A percentile compares a stretch with the other conserved stretches of the same genome.
Evolutionary conservation across 2,329 filamentous ascomycete genomes (phyloP).

Genomic region (Calonectria honghensis): DNA sequence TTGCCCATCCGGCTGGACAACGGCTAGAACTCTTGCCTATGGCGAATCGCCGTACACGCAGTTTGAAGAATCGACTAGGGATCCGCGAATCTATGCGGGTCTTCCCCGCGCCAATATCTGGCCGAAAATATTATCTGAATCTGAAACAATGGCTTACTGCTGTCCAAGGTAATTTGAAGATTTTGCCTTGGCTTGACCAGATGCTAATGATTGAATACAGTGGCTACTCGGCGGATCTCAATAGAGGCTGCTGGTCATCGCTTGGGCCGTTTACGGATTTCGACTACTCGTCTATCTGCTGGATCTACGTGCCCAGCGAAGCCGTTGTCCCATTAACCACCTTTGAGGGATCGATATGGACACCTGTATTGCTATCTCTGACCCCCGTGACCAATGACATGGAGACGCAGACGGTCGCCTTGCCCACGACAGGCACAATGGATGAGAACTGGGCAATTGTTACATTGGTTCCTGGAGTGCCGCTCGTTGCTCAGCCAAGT

Average conservation of each 20-base stretch:
- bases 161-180: conserved; percentile 46
- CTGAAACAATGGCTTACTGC: conserved; percentile 51
- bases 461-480: conserved; percentile 39
- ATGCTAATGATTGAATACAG: conserved; percentile 35
- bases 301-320: background rate
- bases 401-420: background rate
- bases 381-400: conserved; percentile 8
- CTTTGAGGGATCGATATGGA: conserved; percentile 39
- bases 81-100: background rate
- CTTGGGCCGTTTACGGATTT: conserved; percentile 31
- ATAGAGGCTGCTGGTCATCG: conserved; percentile 41
- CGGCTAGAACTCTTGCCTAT: conserved; percentile 44
- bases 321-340: conserved; percentile 27
- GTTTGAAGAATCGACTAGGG: conserved; percentile 42
- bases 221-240: conserved; percentile 35
- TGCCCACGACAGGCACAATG: conserved; percentile 2
- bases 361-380: conserved; percentile 29
- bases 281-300: conserved; percentile 34
- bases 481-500: conserved; percentile 42
- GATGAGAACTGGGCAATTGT: conserved; percentile 7
- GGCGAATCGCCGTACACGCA: conserved; percentile 13
- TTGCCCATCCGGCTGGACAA: conserved; percentile 54
- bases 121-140: conserved; percentile 28
- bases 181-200: rapidly evolving
- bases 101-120: conserved; percentile 24